Evolutionary conservation across 352 stramenopile species (phyloP).

Genomic region (Pilasporangium apinafurcum): DNA sequence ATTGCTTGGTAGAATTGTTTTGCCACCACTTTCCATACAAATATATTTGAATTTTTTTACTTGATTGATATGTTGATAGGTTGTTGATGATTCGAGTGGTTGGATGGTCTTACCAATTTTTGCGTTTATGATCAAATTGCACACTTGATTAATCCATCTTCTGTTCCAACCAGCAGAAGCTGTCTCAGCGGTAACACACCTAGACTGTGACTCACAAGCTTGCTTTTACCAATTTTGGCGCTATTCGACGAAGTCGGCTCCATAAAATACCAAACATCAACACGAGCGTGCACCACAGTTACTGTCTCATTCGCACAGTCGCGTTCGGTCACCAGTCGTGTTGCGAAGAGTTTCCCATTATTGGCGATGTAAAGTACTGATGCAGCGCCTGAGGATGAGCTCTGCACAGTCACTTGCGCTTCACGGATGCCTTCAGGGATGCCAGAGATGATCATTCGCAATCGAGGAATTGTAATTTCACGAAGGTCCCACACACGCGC

Average conservation of each 20-base stretch:
- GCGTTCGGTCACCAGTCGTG: conserved; percentile 27
- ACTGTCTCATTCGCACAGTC: conserved; percentile 2
- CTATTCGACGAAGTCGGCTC: conserved; percentile 14
- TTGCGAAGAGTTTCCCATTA: conserved; percentile 29
- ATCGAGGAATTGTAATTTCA: conserved; percentile 13
- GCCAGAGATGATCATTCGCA: conserved; percentile 42
- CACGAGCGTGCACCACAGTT: too few relatives aligned
- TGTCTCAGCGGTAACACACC: conserved; percentile 52
- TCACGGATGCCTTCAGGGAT: conserved; percentile 44
- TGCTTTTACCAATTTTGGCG: conserved; percentile 40
- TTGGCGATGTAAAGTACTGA: conserved; percentile 38
- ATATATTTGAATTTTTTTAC: conserved; percentile 6
- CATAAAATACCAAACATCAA: conserved; percentile 47
- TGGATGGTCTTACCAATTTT: background rate
- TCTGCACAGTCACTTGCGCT: conserved; percentile 46
- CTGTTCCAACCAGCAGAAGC: conserved; percentile 46
- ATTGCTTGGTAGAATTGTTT: too few relatives aligned
- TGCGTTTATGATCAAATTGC: conserved; percentile 13
- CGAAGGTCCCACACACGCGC: conserved; percentile 53
- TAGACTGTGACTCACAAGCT: conserved; percentile 26
- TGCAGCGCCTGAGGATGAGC: conserved; percentile 26
- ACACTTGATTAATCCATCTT: conserved; percentile 61
- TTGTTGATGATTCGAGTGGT: too few relatives aligned
- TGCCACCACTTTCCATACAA: too few relatives aligned
- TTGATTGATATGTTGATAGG: background rate